Evolutionary conservation across 2,329 filamentous ascomycete species (phyloP).

Genomic region (Ophiostoma sp.): DNA sequence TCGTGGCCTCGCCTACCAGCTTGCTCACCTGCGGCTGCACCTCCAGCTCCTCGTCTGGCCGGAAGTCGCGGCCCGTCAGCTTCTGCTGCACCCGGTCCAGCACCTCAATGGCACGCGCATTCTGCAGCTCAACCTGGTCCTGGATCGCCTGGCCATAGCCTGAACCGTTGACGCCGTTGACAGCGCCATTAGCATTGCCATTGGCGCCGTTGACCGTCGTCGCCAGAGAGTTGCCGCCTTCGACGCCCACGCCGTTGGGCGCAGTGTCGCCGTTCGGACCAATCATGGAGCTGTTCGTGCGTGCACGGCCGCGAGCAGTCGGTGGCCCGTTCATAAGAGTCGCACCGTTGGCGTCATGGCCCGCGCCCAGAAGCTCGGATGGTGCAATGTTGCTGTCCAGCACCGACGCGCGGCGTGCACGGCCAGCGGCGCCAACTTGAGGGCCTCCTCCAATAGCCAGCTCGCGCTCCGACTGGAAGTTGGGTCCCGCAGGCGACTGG

Average conservation of each 20-base stretch:
- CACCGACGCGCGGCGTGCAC: constrained; percentile 62
- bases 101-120: constrained; percentile 86
- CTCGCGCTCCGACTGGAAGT: constrained; percentile 59
- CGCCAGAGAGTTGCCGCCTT: constrained; percentile 26
- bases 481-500: constrained; percentile 58
- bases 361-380: constrained; percentile 49
- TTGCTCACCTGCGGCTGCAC: constrained; percentile 89
- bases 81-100: constrained; percentile 91
- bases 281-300: constrained; percentile 54
- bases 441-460: constrained; percentile 44
- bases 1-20: constrained; percentile 89
- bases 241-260: not conserved
- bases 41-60: constrained; percentile 73
- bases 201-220: constrained; percentile 23
- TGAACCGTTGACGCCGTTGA: constrained; percentile 21
- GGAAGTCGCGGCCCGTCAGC: constrained; percentile 88
- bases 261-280: constrained; percentile 29
- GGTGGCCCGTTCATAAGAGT: constrained; percentile 43
- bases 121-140: constrained; percentile 72
- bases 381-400: constrained; percentile 58
- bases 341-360: not conserved
- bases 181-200: constrained; percentile 13
- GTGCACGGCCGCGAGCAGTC: constrained; percentile 44
- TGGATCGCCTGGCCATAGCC: constrained; percentile 29
- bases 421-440: constrained; percentile 37